Evolutionary conservation across 495 filamentous ascomycete genomes (phyloP).

Genomic region (Aspergillus kassunensis): DNA sequence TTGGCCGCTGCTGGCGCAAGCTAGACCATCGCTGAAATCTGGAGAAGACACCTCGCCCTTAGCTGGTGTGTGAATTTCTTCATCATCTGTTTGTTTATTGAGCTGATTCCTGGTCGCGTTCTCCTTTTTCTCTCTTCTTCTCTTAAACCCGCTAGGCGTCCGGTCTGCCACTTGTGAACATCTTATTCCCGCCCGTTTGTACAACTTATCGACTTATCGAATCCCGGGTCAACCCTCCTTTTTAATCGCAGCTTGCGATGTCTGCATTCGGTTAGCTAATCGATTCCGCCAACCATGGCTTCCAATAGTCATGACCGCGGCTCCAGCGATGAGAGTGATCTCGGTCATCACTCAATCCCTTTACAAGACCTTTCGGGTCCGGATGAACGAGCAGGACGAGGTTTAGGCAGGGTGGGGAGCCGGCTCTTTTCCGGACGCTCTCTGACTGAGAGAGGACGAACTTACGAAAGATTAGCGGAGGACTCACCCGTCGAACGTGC

Average conservation of each 20-base stretch:
- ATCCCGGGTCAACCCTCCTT: slow-evolving; percentile 7
- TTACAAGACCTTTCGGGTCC: slow-evolving; percentile 72
- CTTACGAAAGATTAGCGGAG: slow-evolving; percentile 52
- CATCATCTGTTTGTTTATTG: not conserved
- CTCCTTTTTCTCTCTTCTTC: not conserved
- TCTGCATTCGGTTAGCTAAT: slow-evolving; percentile 39
- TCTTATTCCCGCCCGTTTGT: not conserved
- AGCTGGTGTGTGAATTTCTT: not conserved
- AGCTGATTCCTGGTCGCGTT: slow-evolving; percentile 5
- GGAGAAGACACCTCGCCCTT: slow-evolving; percentile 11
- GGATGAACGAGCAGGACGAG: slow-evolving; percentile 37
- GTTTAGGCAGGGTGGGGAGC: slow-evolving; percentile 27
- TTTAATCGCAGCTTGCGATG: slow-evolving; percentile 33
- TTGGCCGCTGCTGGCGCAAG: slow-evolving; percentile 10
- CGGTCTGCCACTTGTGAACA: not conserved
- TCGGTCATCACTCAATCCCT: slow-evolving; percentile 70
- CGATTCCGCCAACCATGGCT: slow-evolving; percentile 54
- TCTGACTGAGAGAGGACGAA: slow-evolving; percentile 30
- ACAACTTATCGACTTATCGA: slow-evolving; percentile 4
- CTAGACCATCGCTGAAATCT: slow-evolving; percentile 4
- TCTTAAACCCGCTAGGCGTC: not conserved
- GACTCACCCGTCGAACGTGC: slow-evolving; percentile 42
- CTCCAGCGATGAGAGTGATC: slow-evolving; percentile 39
- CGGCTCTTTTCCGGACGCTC: slow-evolving; percentile 36
- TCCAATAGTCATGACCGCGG: slow-evolving; percentile 50